Evolutionary conservation across 495 filamentous ascomycete species (phyloP), one percentile per base, ranked within the genome.

Genomic region (Haplographium delicatum): DNA sequence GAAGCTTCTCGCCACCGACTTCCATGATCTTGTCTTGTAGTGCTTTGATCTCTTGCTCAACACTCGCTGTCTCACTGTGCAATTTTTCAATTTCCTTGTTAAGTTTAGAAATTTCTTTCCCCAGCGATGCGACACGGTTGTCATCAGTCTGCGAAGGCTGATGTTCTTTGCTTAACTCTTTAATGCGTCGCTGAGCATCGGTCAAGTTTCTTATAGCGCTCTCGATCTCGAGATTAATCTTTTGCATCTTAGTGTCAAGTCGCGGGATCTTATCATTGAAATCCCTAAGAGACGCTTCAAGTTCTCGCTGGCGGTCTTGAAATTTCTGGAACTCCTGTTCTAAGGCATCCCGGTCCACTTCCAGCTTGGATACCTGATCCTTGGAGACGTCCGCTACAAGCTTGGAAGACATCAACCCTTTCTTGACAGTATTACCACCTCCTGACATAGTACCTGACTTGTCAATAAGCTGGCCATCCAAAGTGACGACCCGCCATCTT

Each of bases 11-110:
- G 69, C 93, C 93, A 52, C 93, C 93, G 47, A 94, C 83, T 67
- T 96, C 85, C 91, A 97, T 96, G 59, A 98, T 97, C 72, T 93
- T 94, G 72, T 88, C 84, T 65, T 97, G 91, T 16, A 98, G 74
- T 1, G 70, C 72, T 67, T 93, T 88, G 57, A 98, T 96, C 65
- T 96, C 93, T 31, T 84, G 81, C 58, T 98, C 94, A 18, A 96
- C 82, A 23, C 82, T 88, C 13, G 84, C 73, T 31, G 86, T 95
- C 64, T 96, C 88, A 18, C 75, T 69, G 46, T 84, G 85, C 8
- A 97, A 75, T 54, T 85, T 87, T 28, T 85, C 80, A 18, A 95
- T 78, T 57, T 97, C 88, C 39, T 82, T 75, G 55, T 89, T 79
- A 33, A 95, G 68, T 40, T 81, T 79, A 7, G 75, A 67, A 43